These are phyloP conservation scores for Colletotrichum siamense DNA, from an alignment of 2,329 filamentous ascomycete genomes.

Conservation along the genomic window DNA sequence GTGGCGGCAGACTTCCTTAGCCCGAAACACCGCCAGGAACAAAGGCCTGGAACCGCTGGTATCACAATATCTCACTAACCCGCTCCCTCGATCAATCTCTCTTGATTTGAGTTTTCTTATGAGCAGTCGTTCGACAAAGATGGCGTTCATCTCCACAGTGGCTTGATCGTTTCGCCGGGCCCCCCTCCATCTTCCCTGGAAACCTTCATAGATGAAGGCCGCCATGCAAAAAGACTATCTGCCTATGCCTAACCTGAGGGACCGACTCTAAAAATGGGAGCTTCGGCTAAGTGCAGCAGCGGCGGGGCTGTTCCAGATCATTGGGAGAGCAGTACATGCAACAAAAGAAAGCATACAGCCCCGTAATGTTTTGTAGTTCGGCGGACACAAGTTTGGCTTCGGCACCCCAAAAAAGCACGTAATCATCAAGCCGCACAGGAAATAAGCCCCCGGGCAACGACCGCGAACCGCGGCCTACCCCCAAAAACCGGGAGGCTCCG, in stretches of 20 bases:
- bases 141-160: background rate
- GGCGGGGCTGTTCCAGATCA: background rate
- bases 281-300: background rate
- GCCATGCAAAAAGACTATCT: background rate
- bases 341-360: background rate
- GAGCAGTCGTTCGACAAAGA: background rate
- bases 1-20: conserved; percentile 2
- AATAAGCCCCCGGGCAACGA: background rate
- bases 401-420: background rate
- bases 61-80: background rate
- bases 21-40: conserved; percentile 7
- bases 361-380: background rate
- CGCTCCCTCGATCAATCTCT: background rate
- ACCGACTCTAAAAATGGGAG: background rate
- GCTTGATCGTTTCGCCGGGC: background rate
- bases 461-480: background rate
- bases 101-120: background rate
- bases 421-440: background rate
- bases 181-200: background rate
- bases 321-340: background rate
- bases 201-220: background rate
- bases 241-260: background rate
- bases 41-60: background rate
- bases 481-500: background rate
- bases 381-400: background rate